Conservation (phyloP, 1,284 basidiomycete species). For the Moesziomyces aphidis region DNA sequence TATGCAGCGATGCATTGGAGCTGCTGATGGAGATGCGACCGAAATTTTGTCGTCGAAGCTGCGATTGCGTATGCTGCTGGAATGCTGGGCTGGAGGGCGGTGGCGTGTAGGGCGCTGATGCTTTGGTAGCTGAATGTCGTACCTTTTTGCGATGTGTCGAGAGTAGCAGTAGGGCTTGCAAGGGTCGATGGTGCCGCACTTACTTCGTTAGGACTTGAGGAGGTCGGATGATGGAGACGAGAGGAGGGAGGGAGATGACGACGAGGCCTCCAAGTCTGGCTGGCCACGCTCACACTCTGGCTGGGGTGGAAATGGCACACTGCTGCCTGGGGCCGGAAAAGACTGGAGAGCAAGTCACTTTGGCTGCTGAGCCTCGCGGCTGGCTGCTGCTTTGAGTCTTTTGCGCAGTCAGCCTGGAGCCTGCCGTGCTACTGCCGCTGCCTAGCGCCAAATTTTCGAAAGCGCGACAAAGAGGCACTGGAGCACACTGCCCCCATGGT, state of each 20-base stretch:
- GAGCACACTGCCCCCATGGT: neutral
- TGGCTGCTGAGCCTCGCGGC: neutral
- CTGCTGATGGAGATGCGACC: neutral
- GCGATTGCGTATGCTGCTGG: neutral
- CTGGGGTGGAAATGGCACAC: neutral
- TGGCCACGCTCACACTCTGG: conserved; percentile 9
- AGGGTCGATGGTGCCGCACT: conserved; percentile 19
- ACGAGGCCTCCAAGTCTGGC: conserved; percentile 41
- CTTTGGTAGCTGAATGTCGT: conserved; percentile 3
- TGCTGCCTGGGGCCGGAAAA: conserved; percentile 1
- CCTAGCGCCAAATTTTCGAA: neutral
- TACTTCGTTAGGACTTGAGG: conserved; percentile 49
- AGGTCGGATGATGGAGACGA: conserved; percentile 46
- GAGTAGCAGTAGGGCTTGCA: conserved; percentile 22
- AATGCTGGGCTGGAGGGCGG: conserved; percentile 5
- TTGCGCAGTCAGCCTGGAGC: neutral
- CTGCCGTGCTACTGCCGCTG: neutral
- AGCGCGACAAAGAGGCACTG: neutral
- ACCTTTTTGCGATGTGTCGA: conserved; percentile 8
- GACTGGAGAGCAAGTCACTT: neutral
- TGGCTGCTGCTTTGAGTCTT: conserved; percentile 2
- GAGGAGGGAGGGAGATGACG: conserved; percentile 38
- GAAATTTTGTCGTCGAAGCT: neutral
- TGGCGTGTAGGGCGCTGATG: neutral
- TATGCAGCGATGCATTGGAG: neutral